Conservation (phyloP, 306 rosid genomes). For the Lathyrus oleraceus region DNA sequence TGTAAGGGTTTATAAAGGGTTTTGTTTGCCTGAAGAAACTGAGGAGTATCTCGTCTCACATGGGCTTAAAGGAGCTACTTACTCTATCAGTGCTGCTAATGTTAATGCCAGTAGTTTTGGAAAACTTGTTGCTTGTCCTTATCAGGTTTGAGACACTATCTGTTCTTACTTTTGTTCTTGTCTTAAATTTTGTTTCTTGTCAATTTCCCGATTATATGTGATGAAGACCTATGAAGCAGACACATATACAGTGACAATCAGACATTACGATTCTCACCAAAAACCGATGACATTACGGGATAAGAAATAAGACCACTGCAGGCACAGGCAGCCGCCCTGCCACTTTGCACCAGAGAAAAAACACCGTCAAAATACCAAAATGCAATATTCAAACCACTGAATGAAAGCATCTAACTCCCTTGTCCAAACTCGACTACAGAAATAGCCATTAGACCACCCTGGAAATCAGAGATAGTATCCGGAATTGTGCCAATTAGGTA, state of each 20-base stretch:
- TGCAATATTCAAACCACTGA: too few species aligned
- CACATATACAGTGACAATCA: too few species aligned
- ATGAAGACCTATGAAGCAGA: background rate
- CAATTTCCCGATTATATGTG: background rate
- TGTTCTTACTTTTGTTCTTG: background rate
- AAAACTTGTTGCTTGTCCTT: constrained; percentile 60
- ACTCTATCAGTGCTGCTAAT: constrained; percentile 60
- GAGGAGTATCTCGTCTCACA: constrained; percentile 63
- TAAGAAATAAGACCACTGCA: too few species aligned
- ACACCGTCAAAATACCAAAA: too few species aligned
- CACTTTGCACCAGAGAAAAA: too few species aligned
- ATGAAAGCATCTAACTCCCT: too few species aligned
- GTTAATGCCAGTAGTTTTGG: constrained; percentile 62
- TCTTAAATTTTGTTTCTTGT: background rate
- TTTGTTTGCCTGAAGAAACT: constrained; percentile 57
- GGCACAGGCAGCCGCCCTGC: too few species aligned
- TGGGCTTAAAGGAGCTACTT: constrained; percentile 68
- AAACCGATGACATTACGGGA: too few species aligned
- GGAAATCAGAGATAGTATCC: too few species aligned
- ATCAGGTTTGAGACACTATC: constrained; percentile 52
- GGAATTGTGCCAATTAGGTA: too few species aligned
- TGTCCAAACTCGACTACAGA: too few species aligned
- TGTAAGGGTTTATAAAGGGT: constrained; percentile 66
- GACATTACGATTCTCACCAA: background rate
- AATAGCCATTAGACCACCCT: too few species aligned